Evolutionary conservation across 306 rosid species (phyloP), one percentile per base, ranked within the genome.

Genomic region (Rosa chinensis): DNA sequence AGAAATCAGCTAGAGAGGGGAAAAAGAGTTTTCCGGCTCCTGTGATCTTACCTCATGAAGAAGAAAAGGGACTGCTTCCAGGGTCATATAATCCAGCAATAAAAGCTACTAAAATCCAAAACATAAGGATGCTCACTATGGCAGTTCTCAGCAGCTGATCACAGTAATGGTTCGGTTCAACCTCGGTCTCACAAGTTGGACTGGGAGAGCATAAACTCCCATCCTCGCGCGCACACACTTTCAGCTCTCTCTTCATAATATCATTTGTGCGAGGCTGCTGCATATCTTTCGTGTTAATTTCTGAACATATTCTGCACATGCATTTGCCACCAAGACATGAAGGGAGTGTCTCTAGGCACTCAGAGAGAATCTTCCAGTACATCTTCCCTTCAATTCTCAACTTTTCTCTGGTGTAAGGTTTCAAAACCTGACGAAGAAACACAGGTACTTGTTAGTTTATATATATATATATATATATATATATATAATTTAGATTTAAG

Each of bases 281-380:
- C 70, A 74, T 45, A 44, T 79, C 44, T 79, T 28, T 37, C 58
- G 70, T 62, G 81, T 82, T 77, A 35, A 85, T 71, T 69, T 86
- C 87, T n/a, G 88, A 87, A 84, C 99, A 96, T 71, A 63, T 81
- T 75, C 56, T 45, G 88, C 98, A 96, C 48, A 81, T 56, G 89
- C 99, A 96, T 73, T 83, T 44, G 68, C 99, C 98, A 77, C 91
- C 96, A 67, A 96, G 92, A 84, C 84, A 96, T 43, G 84, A 83
- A 23, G 99, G 98, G 37, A 88, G 82, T 40, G 80, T 80, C 18
- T 63, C 64, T 53, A 93, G 85, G 86, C 82, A 61, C 75, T 96
- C 97, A 47, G 68, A 66, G 35, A 96, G 92, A 79, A 86, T 87
- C 84, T 85, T 91, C 74, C 49, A 77, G 79, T 87, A 88, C 87